Evolutionary conservation across 768 basidiomycete species (phyloP), one percentile per base, ranked within the genome.

Genomic region (Rhizopogon roseolus): DNA sequence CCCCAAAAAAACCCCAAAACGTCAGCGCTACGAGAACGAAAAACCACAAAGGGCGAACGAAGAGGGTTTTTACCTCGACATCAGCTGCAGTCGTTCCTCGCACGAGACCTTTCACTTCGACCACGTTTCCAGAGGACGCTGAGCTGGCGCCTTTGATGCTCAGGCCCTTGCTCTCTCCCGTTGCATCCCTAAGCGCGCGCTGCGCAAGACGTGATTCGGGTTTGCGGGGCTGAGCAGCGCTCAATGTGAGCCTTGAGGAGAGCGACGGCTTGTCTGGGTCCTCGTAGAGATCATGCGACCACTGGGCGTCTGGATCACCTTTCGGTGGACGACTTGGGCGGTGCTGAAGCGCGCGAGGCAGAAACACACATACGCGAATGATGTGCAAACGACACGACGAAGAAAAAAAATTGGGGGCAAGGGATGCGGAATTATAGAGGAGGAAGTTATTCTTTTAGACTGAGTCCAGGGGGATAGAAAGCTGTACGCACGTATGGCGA

Each of bases 81-180:
- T 93, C 91, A 14, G 87, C 90, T 14, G 86, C 77, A 7, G 87
- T 91, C 25, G 91, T 93, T 1, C 90, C 91, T 10, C 71, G 70
- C 9, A 85, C 86, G 22, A 93, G 70, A 3, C 88, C 89, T 3
- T 81, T 75, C 22, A 93, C 85, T 64, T 90, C 81, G 0, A 93
- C 82, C 36, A 87, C 81, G 59, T 88, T 89, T 14, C 84, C 82
- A 27, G 62, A 66, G 39, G 76, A 70, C 27, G 67, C 60, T 1
- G 72, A 59, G 64, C 81, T 76, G 8, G 88, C 88, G 13, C 88
- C 88, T 66, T 88, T 88, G 70, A 90, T 89, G 29, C 75, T 76
- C 13, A 89, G 64, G 19, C 73, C 70, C 53, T 57, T 65, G 55
- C 41, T 62, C 56, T 62, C 60, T 53, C 57, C 69, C 0, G 77